Base-by-base conservation (phyloP, 345 rosid species). In the Diplotaxis tenuifolia region DNA sequence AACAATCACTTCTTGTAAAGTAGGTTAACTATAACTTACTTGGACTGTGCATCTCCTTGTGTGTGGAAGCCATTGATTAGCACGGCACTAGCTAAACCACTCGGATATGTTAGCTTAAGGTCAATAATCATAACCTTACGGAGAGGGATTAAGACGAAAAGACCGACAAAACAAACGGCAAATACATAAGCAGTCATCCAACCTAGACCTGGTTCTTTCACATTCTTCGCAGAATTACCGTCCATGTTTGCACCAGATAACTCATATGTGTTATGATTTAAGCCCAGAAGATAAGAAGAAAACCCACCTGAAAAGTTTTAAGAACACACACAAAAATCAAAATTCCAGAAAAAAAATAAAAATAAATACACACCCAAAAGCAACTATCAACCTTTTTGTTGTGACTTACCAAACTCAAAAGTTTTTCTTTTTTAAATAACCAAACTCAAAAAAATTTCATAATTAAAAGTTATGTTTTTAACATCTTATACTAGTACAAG, bases 131-230 rank as follows among this genome's bases (percentile, higher is more conserved):
- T 74, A 59, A 91, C 73, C 90, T 94, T 94, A 67, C 98, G 80
- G 56, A 94, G 93, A 67, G 98, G 98, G 72, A 94, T 91, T 62
- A 94, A 75, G 62, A 88, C 98, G 58, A 91, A 94, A 62, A 94
- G 95, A 32, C 98, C 97, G 25, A 94, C 86, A 83, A 89, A 94
- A 83, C 98, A 94, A 65, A 89, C 97, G 14, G 81, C 78, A 57
- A 85, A 91, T 55, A 94, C 92, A 80, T 72, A 91, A 71, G 85
- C 88, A 72, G 84, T 86, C 98, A 94, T 94, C 98, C 98, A 94
- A 58, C 96, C 97, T 62, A 94, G 75, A 4, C 83, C 98, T 34
- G 98, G 98, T 29, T 94, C 92, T 78, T 89, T 94, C 9, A 94
- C 74, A 42, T 86, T 84, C 2, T 56, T 47, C 5, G 78, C 56